Evolutionary conservation across 306 rosid genomes (phyloP).

Genomic region (Corylus americana): DNA sequence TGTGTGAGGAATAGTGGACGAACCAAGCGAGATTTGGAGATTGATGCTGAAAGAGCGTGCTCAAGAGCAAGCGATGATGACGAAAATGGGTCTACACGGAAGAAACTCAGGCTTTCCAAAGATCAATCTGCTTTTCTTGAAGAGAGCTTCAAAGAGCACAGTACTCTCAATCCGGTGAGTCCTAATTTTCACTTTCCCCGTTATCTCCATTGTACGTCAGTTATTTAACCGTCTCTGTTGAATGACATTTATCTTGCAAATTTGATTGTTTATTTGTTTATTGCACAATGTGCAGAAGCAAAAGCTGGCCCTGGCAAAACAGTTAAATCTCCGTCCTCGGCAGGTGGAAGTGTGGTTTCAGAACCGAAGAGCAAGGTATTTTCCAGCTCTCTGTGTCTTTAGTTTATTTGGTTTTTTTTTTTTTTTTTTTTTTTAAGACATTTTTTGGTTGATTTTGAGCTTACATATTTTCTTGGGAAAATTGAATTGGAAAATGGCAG

Average conservation of each 20-base stretch:
- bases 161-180: constrained; percentile 90
- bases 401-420: neutral
- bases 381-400: too few relatives aligned
- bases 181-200: neutral
- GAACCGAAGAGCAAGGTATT: constrained; percentile 95
- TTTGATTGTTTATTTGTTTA: neutral
- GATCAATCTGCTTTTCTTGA: constrained; percentile 93
- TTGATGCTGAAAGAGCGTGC: constrained; percentile 54
- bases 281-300: constrained; percentile 59
- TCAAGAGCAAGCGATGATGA: constrained; percentile 86
- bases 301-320: constrained; percentile 78
- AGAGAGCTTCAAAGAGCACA: constrained; percentile 90
- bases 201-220: too few relatives aligned
- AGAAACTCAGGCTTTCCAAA: constrained; percentile 90
- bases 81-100: constrained; percentile 72
- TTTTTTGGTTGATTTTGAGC: too few relatives aligned
- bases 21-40: constrained; percentile 57
- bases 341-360: constrained; percentile 99
- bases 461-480: neutral
- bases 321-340: constrained; percentile 90
- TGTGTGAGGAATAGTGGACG: constrained; percentile 32
- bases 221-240: too few relatives aligned
- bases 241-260: too few relatives aligned
- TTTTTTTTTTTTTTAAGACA: neutral
- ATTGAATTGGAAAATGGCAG: constrained; percentile 28